A percentile compares a stretch with the other conserved stretches of the same genome.
phyloP scores from a whole-genome alignment of 345 rosid species.

The Aurinia saxatilis region DNA sequence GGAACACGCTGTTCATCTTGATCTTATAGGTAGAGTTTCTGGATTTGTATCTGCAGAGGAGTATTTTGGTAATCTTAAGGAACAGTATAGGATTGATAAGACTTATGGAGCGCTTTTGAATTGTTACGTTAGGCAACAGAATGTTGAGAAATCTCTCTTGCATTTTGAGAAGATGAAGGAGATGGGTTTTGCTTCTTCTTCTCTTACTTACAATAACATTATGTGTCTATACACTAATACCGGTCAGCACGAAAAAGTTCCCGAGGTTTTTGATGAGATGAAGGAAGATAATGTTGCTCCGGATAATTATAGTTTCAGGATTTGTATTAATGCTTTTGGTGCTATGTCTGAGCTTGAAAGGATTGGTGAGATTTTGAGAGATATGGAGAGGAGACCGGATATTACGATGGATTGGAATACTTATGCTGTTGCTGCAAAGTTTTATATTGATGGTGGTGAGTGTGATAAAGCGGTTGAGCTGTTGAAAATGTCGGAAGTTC shows the following conservation, averaged over 20 bases:
- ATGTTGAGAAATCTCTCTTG: conserved; percentile 49
- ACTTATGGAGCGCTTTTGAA: conserved; percentile 83
- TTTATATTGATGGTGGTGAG: conserved; percentile 53
- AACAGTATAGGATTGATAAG: conserved; percentile 59
- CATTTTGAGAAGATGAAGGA: conserved; percentile 72
- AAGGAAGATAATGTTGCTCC: conserved; percentile 50
- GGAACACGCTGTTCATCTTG: conserved; percentile 82
- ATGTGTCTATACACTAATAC: conserved; percentile 71
- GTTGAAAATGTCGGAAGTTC: conserved; percentile 54
- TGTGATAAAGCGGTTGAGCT: conserved; percentile 40
- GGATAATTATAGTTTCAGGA: conserved; percentile 74
- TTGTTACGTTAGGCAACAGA: conserved; percentile 63
- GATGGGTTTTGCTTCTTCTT: conserved; percentile 43
- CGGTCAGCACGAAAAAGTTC: conserved; percentile 56
- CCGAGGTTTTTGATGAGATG: conserved; percentile 61
- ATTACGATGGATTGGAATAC: conserved; percentile 81
- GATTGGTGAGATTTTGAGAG: conserved; percentile 45
- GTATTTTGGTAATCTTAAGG: conserved; percentile 55
- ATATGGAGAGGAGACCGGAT: conserved; percentile 58
- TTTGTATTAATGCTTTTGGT: conserved; percentile 71
- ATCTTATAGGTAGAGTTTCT: conserved; percentile 66
- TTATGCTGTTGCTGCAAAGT: conserved; percentile 62
- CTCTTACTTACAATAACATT: conserved; percentile 67
- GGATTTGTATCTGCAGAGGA: conserved; percentile 62
- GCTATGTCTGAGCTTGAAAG: conserved; percentile 45